Evolutionary conservation across 768 basidiomycete species (phyloP).

Genomic region (Podaxis pistillaris): DNA sequence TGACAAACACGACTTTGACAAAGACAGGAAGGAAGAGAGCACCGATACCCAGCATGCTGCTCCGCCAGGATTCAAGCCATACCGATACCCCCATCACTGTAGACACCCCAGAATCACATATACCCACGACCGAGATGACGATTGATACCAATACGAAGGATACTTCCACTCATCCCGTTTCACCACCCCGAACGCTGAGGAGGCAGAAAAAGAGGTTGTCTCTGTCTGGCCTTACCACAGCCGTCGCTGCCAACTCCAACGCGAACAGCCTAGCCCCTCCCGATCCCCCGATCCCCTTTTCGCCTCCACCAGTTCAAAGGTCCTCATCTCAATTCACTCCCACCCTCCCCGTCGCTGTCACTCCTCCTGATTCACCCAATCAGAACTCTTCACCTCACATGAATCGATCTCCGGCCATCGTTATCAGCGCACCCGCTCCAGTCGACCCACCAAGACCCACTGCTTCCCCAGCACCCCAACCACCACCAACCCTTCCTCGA

Average conservation of each 20-base stretch:
- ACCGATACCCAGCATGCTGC: constrained; percentile 12
- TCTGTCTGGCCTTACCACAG: neutral
- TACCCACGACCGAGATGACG: neutral
- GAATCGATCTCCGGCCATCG: neutral
- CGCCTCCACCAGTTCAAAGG: neutral
- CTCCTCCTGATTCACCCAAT: constrained; percentile 5
- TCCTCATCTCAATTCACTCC: neutral
- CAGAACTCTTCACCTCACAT: neutral
- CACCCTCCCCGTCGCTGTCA: neutral
- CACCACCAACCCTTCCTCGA: constrained; percentile 8
- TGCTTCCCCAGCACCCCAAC: neutral
- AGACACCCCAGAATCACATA: neutral
- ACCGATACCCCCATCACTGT: neutral
- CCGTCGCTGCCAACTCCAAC: neutral
- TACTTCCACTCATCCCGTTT: neutral
- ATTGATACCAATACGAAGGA: neutral
- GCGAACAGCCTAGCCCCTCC: neutral
- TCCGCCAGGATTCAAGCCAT: constrained; percentile 1
- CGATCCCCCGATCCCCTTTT: neutral
- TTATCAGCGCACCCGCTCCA: neutral
- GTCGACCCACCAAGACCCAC: neutral
- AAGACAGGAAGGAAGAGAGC: constrained; percentile 5
- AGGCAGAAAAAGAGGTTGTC: constrained; percentile 14
- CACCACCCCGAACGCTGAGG: neutral
- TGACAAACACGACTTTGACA: constrained; percentile 1